Evolutionary conservation across 352 stramenopile species (phyloP).

Genomic region (Globisporangium ultimum): DNA sequence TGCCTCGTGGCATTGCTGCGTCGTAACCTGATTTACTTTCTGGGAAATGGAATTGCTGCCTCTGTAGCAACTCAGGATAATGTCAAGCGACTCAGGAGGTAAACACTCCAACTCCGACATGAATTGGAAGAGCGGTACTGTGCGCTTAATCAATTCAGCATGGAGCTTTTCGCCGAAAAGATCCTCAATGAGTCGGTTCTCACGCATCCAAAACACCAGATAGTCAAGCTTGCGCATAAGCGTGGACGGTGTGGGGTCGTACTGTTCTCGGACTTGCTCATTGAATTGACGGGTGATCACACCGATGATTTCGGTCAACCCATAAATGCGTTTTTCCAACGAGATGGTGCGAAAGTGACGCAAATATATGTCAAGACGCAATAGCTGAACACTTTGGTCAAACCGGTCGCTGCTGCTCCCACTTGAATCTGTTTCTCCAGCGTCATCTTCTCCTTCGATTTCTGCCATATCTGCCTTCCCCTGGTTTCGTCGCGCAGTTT

Average conservation of each 20-base stretch:
- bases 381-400: slow-evolving; percentile 32
- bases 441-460: slow-evolving; percentile 3
- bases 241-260: slow-evolving; percentile 21
- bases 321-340: slow-evolving; percentile 72
- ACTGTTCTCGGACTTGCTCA: slow-evolving; percentile 27
- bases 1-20: slow-evolving; percentile 42
- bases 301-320: slow-evolving; percentile 59
- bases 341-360: slow-evolving; percentile 50
- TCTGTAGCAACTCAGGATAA: slow-evolving; percentile 54
- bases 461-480: neutral
- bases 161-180: slow-evolving; percentile 68
- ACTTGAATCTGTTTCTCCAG: slow-evolving; percentile 6
- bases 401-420: neutral
- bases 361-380: slow-evolving; percentile 51
- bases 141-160: slow-evolving; percentile 64
- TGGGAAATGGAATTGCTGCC: slow-evolving; percentile 9
- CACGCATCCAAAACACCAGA: slow-evolving; percentile 48
- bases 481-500: neutral
- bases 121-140: slow-evolving; percentile 60
- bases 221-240: slow-evolving; percentile 22
- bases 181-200: slow-evolving; percentile 40
- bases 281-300: slow-evolving; percentile 43
- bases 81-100: slow-evolving; percentile 35
- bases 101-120: slow-evolving; percentile 31
- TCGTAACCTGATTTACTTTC: neutral